Percentiles rank a stretch among this genome's conserved stretches.
phyloP scores from a whole-genome alignment of 1,139 yeast genomes.

The Candida sojae region DNA sequence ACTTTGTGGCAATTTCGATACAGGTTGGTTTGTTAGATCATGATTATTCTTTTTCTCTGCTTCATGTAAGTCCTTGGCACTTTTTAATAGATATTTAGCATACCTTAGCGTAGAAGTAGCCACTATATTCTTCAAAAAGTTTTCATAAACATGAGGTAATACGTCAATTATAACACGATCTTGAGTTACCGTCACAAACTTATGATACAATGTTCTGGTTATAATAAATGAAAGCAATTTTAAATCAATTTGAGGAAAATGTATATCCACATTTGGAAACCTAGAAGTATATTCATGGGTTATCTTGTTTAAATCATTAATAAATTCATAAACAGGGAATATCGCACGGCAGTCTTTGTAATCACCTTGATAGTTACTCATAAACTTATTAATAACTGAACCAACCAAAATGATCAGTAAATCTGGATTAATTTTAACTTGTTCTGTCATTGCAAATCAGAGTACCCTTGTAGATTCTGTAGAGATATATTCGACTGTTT shows the following conservation, averaged over 20 bases:
- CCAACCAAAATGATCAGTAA: slow-evolving; percentile 27
- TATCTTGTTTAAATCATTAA: slow-evolving; percentile 20
- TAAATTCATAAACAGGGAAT: slow-evolving; percentile 19
- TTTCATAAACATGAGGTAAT: slow-evolving; percentile 16
- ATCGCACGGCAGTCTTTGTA: slow-evolving; percentile 16
- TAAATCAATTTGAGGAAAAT: slow-evolving; percentile 15
- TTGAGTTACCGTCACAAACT: slow-evolving; percentile 20
- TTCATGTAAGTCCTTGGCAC: slow-evolving; percentile 27
- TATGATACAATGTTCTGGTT: slow-evolving; percentile 15
- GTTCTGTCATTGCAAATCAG: slow-evolving; percentile 13
- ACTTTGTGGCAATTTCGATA: background rate
- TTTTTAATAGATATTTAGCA: slow-evolving; percentile 25
- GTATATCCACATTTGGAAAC: slow-evolving; percentile 14
- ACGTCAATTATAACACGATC: slow-evolving; percentile 21
- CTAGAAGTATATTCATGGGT: slow-evolving; percentile 17
- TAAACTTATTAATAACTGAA: slow-evolving; percentile 28
- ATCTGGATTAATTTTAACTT: slow-evolving; percentile 17
- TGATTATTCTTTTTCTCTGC: slow-evolving; percentile 4
- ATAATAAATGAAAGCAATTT: slow-evolving; percentile 15
- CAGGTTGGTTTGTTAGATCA: background rate
- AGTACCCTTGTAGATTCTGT: background rate
- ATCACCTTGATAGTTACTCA: slow-evolving; percentile 18
- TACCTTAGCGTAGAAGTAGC: slow-evolving; percentile 27
- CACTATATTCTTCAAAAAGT: slow-evolving; percentile 26
- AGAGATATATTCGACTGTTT: background rate